These are phyloP conservation scores for Pistacia atlantica DNA, from an alignment of 345 rosid species.

Conservation along the genomic window DNA sequence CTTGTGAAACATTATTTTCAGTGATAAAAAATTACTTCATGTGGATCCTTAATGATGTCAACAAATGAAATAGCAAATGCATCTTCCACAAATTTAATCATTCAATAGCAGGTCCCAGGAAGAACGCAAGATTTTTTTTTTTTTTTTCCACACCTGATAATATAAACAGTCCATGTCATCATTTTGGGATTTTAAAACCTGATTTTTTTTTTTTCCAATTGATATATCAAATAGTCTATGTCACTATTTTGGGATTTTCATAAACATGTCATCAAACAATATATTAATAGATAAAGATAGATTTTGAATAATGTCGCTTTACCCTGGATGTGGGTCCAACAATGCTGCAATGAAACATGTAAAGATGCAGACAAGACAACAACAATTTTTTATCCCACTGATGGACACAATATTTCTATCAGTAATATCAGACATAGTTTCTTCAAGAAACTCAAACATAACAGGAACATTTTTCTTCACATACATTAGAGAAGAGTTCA, in stretches of 20 bases:
- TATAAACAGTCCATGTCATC: not conserved
- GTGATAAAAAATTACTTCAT: not conserved
- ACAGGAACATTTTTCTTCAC: conserved; percentile 25
- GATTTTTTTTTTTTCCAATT: conserved; percentile 3
- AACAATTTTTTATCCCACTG: conserved; percentile 1
- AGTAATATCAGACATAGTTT: conserved; percentile 6
- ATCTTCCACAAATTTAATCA: not conserved
- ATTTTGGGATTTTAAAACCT: not conserved
- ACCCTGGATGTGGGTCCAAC: not conserved
- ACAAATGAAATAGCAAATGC: not conserved
- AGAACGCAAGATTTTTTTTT: not conserved
- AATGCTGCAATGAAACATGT: not conserved
- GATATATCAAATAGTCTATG: conserved; percentile 11
- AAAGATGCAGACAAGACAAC: conserved; percentile 5
- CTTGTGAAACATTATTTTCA: not conserved
- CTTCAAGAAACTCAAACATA: conserved; percentile 2
- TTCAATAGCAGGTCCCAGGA: not conserved
- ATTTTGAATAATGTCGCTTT: conserved; percentile 2
- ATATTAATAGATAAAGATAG: not conserved
- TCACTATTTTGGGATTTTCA: not conserved
- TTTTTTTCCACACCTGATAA: conserved; percentile 14
- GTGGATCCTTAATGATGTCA: not conserved
- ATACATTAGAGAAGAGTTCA: conserved; percentile 64
- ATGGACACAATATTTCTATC: not conserved
- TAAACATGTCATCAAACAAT: not conserved